Percentiles rank a stretch among this genome's conserved stretches.
These are phyloP conservation scores for Saksenaea vasiformis DNA, from an alignment of 371 early-diverging fungal species.

Conservation along the genomic window DNA sequence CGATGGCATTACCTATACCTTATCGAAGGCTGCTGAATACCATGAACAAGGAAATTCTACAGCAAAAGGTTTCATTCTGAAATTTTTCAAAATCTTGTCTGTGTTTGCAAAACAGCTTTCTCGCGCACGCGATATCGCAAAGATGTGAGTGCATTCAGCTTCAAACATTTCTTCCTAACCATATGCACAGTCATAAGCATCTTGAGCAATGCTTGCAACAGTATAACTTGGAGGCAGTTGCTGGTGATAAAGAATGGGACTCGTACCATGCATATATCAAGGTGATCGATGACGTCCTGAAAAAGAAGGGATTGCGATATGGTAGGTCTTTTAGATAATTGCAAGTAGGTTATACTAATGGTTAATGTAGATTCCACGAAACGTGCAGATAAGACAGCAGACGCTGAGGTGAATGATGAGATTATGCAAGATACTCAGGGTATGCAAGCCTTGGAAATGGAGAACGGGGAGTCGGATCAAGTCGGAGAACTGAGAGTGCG, in stretches of 20 bases:
- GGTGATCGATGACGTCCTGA: slow-evolving; percentile 34
- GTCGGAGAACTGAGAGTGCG: background rate
- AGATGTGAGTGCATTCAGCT: slow-evolving; percentile 31
- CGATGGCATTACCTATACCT: slow-evolving; percentile 37
- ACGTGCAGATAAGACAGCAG: background rate
- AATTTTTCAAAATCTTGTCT: slow-evolving; percentile 43
- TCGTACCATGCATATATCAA: slow-evolving; percentile 42
- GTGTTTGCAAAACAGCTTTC: slow-evolving; percentile 31
- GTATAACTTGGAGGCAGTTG: slow-evolving; percentile 19
- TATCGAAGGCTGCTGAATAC: slow-evolving; percentile 34
- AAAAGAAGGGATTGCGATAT: slow-evolving; percentile 49
- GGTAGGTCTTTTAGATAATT: slow-evolving; percentile 15
- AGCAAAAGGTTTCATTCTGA: slow-evolving; percentile 26
- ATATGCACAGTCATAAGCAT: slow-evolving; percentile 32
- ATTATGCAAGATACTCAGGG: slow-evolving; percentile 4
- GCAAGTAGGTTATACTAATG: background rate
- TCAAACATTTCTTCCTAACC: background rate
- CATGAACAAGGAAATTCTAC: slow-evolving; percentile 23
- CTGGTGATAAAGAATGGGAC: slow-evolving; percentile 42
- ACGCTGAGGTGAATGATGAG: background rate
- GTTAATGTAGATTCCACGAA: background rate
- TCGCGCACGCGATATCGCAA: slow-evolving; percentile 47
- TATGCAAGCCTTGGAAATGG: background rate
- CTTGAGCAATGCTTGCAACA: slow-evolving; percentile 32
- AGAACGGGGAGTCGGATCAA: background rate